A percentile compares a stretch with the other conserved stretches of the same genome.
Conservation (phyloP, 78 protist genomes). For the Dictyostelium firmibasis region DNA sequence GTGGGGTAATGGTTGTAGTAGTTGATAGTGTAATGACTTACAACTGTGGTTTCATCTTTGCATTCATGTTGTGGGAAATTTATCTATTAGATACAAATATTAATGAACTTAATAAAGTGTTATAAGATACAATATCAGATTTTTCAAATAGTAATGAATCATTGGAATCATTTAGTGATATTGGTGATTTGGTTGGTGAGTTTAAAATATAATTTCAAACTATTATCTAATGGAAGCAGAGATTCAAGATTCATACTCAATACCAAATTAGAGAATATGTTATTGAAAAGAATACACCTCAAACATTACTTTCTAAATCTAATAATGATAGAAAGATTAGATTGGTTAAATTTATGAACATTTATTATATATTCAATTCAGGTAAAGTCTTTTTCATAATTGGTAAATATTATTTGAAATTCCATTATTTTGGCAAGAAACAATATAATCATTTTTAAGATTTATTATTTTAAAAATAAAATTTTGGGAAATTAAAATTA, state of each 20-base stretch:
- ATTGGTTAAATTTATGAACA: background rate
- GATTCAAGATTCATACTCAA: background rate
- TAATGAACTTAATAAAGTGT: background rate
- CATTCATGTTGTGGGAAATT: background rate
- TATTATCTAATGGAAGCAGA: slow-evolving; percentile 1
- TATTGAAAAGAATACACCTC: background rate
- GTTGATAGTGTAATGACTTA: background rate
- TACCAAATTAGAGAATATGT: slow-evolving; percentile 11
- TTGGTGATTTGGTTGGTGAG: background rate
- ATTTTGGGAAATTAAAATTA: no score
- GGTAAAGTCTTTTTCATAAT: background rate
- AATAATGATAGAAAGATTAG: background rate
- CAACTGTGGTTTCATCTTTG: background rate
- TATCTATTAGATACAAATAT: background rate
- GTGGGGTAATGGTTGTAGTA: background rate
- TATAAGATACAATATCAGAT: background rate
- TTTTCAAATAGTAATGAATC: background rate
- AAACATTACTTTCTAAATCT: background rate
- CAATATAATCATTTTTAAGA: background rate
- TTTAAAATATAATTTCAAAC: background rate
- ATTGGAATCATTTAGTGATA: background rate
- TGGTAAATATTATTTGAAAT: background rate
- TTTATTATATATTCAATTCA: background rate
- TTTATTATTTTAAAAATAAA: background rate
- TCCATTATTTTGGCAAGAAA: background rate